These are phyloP conservation scores for Seiridium unicorne DNA, from an alignment of 2,329 filamentous ascomycete genomes.

Conservation along the genomic window DNA sequence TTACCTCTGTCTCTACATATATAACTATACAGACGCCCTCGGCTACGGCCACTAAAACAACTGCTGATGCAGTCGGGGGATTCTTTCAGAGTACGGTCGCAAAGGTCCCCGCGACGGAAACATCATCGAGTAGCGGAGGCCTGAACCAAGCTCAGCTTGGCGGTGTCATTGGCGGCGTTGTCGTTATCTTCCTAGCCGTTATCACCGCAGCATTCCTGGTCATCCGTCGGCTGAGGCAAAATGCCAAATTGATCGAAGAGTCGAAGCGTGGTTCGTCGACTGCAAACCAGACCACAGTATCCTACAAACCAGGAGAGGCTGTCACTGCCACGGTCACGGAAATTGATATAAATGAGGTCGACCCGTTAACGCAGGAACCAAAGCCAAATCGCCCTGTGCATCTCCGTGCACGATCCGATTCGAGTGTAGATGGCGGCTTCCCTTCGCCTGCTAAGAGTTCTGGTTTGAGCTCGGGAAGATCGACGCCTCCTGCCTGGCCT, in stretches of 20 bases:
- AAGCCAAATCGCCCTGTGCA: conserved; percentile 12
- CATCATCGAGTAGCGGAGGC: conserved; percentile 20
- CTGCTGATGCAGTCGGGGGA: conserved; percentile 34
- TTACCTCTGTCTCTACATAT: conserved; percentile 40
- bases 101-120: conserved; percentile 35
- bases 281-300: conserved; percentile 28
- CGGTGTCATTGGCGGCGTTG: conserved; percentile 52
- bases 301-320: conserved; percentile 34
- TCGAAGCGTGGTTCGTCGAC: conserved; percentile 32
- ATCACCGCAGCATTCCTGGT: conserved; percentile 46
- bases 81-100: conserved; percentile 41
- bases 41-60: conserved; percentile 21
- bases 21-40: conserved; percentile 31
- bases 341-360: conserved; percentile 35
- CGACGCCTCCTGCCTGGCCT: conserved; percentile 20
- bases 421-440: conserved; percentile 9
- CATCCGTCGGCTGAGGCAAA: conserved; percentile 47
- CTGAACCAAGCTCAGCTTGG: conserved; percentile 43
- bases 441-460: conserved; percentile 19
- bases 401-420: conserved; percentile 17
- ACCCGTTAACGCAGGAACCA: conserved; percentile 29
- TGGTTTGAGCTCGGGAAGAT: conserved; percentile 15
- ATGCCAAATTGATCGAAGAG: conserved; percentile 34
- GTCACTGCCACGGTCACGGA: conserved; percentile 39
- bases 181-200: conserved; percentile 46